Evolutionary conservation across 2,329 filamentous ascomycete species (phyloP).

Genomic region (Exophiala viscosa): DNA sequence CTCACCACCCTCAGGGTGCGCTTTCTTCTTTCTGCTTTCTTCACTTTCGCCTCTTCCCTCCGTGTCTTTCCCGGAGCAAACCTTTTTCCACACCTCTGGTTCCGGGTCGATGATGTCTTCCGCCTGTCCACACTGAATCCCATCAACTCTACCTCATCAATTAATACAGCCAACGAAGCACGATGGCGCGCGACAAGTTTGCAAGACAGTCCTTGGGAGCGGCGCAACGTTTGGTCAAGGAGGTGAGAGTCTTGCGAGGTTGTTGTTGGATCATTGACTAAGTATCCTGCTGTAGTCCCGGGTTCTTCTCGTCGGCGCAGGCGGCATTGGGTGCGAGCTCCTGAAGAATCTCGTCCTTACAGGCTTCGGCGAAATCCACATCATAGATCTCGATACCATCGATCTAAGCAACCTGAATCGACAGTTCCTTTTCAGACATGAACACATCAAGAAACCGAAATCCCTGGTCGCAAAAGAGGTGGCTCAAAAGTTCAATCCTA

Average conservation of each 20-base stretch:
- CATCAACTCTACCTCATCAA: background rate
- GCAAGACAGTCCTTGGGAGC: conserved; percentile 64
- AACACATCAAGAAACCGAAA: conserved; percentile 97
- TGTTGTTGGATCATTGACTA: background rate
- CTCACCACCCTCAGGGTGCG: background rate
- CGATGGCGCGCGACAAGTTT: conserved; percentile 47
- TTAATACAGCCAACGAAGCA: background rate
- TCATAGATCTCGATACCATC: conserved; percentile 97
- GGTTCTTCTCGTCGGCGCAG: conserved; percentile 90
- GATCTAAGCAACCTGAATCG: conserved; percentile 96
- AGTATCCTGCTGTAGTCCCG: conserved; percentile 58
- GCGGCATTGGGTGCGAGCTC: conserved; percentile 95
- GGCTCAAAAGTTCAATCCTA: conserved; percentile 84
- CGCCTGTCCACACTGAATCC: background rate
- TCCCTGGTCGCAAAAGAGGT: conserved; percentile 90
- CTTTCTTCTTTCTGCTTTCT: background rate
- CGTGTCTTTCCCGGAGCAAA: conserved; percentile 2
- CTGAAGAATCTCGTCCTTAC: conserved; percentile 92
- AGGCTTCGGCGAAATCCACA: conserved; percentile 87
- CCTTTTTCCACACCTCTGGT: background rate
- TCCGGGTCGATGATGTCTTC: background rate
- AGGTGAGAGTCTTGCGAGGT: conserved; percentile 49
- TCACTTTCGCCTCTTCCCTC: conserved; percentile 9
- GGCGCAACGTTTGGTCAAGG: conserved; percentile 63
- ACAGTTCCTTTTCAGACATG: conserved; percentile 92